Evolutionary conservation across 1,139 yeast species (phyloP).

Genomic region (Magnusiomyces tetraspermus): DNA sequence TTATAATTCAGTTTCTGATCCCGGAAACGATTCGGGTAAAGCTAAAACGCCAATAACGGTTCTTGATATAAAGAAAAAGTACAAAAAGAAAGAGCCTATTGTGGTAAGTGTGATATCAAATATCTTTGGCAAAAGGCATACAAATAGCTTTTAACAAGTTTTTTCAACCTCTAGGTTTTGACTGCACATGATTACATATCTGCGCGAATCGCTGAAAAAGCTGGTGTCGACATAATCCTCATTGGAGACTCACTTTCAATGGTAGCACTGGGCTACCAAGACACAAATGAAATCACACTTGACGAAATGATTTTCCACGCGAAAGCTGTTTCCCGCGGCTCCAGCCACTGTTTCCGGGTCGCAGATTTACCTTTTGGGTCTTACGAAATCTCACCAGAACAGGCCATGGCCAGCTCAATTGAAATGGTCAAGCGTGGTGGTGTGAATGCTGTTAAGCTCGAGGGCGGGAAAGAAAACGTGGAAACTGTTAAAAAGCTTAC

Average conservation of each 20-base stretch:
- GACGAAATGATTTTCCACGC: constrained; percentile 74
- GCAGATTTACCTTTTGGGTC: constrained; percentile 89
- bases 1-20: background rate
- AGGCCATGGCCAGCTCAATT: constrained; percentile 59
- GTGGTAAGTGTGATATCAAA: constrained; percentile 36
- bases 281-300: constrained; percentile 63
- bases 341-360: constrained; percentile 53
- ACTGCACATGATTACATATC: constrained; percentile 88
- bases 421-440: constrained; percentile 52
- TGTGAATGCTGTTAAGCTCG: constrained; percentile 77
- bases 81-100: constrained; percentile 44
- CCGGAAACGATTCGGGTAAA: background rate
- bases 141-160: no score
- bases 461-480: constrained; percentile 59
- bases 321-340: constrained; percentile 67
- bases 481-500: constrained; percentile 44
- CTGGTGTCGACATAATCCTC: constrained; percentile 60
- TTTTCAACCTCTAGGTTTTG: no score
- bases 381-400: constrained; percentile 54
- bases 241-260: constrained; percentile 92
- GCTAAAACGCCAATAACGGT: constrained; percentile 29
- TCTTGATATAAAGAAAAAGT: constrained; percentile 39
- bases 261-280: constrained; percentile 77
- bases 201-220: constrained; percentile 58
- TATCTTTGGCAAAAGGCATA: no score